Evolutionary conservation across 768 basidiomycete genomes (phyloP), one percentile per base, ranked within the genome.

Genomic region (Hygrocybe punicea): DNA sequence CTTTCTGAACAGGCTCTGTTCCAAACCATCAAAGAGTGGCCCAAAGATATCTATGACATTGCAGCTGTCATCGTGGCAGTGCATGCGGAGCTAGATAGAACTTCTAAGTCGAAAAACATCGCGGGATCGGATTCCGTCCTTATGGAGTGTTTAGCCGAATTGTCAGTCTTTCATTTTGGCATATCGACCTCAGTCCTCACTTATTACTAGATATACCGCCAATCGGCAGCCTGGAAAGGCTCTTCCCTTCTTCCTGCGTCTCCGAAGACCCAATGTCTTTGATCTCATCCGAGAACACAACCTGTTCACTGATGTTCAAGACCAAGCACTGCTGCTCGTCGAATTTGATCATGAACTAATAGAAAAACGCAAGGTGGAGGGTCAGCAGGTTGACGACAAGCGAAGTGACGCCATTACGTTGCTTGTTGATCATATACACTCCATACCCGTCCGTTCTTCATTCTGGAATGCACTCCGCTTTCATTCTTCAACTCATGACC

Each of bases 181-280:
- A 37, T 9, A 6, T 39, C 10, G 29, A 52, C 33, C 60, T 36
- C 16, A n/a, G 4, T 14, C 19, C 47, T 37, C 48, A 46, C 29
- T 46, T 51, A 29, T 58, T 13, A 37, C 34, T 53, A 95, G 94
- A 50, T 93, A 92, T 69, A 85, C 84, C 35, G 78, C 84, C 17
- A 94, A 95, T 62, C 85, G 91, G 2, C 97, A 98, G 74, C 92
- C 91, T 2, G 94, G 91, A 19, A 95, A 96, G 73, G 97, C 97
- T 0, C 76, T 99, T 0, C 91, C 91, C 0, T 98, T 84, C 73
- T 92, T 88, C 75, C 79, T 99, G 14, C 83, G 91, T 7, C 78
- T 98, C 14, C 85, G 94, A 7, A 80, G 87, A 50, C 85, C 93
- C 6, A 87, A 93, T 63, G 96, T 98, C 11, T 96, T 99, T 69